Evolutionary conservation across 2,329 filamentous ascomycete genomes (phyloP), one percentile per base, ranked within the genome.

Genomic region (Aureobasidium leucospermi): DNA sequence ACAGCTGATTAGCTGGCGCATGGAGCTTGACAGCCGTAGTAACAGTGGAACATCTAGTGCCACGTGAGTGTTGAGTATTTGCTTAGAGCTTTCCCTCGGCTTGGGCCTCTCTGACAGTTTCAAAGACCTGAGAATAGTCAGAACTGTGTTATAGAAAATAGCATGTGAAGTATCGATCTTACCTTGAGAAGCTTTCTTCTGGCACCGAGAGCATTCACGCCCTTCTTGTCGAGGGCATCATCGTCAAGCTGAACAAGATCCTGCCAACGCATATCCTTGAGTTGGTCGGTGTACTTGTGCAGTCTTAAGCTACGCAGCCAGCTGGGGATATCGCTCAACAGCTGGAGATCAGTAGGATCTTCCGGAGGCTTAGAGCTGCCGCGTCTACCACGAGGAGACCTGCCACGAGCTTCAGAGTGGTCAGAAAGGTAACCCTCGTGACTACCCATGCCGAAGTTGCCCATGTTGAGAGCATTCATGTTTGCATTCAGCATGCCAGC

Each of bases 161-260:
- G 10, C 39, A 19, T 15, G 31, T 2, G 38, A n/a, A 31, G 36
- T 58, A 74, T 19, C n/a, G 6, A 34, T 23, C 75, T 72, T 67
- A 86, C 94, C 84, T 99, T 99, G 62, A 99, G 79, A 90, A 99
- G 95, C 83, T 99, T 99, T 72, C 93, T 88, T 66, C 94, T 82
- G 16, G 94, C 94, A 67, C 94, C 94, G 60, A 97, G 82, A 58
- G 94, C 94, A 73, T 96, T 96, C 34, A 99, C 94, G 52, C 94
- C 94, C 56, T 90, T 87, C 29, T 90, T 89, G 76, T 97, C 93
- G 64, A 99, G 79, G 51, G 90, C 92, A 70, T 92, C 92, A 67
- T 99, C 94, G 68, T 96, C 90, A 66, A 99, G 79, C 73, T 94
- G 89, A 62, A 99, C 79, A 67, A 99, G 77, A 58, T 99, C 94